A percentile compares a stretch with the other conserved stretches of the same genome.
These are phyloP conservation scores for Pseudopithomyces chartarum DNA, from an alignment of 2,329 filamentous ascomycete genomes.

Conservation along the genomic window DNA sequence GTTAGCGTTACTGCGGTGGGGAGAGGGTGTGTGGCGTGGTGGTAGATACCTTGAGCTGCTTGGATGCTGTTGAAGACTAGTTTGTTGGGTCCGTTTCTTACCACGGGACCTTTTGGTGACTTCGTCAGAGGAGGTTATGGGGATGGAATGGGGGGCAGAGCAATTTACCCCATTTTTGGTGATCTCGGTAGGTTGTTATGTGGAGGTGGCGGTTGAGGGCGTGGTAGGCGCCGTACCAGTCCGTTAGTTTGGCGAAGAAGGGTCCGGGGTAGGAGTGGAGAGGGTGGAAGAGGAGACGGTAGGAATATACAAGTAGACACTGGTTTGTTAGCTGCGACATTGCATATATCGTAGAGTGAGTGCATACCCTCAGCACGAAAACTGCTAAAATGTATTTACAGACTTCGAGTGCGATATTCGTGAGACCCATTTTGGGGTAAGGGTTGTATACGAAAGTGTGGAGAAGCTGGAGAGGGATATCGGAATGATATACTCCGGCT, in stretches of 20 bases:
- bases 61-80: constrained; percentile 68
- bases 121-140: neutral
- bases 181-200: constrained; percentile 68
- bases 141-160: too few species aligned
- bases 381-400: neutral
- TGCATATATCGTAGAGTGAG: too few species aligned
- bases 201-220: constrained; percentile 73
- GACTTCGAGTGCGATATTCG: neutral
- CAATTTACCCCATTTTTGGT: constrained; percentile 62
- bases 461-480: too few species aligned
- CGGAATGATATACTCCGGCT: too few species aligned
- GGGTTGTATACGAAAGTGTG: too few species aligned
- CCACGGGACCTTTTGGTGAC: constrained; percentile 41
- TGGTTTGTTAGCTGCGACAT: too few species aligned
- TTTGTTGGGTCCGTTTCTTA: constrained; percentile 75
- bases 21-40: too few species aligned
- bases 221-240: constrained; percentile 57
- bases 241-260: constrained; percentile 19
- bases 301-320: neutral
- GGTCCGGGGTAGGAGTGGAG: constrained; percentile 43
- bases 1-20: too few species aligned
- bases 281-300: constrained; percentile 31
- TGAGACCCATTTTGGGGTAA: too few species aligned
- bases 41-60: too few species aligned
- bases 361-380: too few species aligned